A percentile compares a stretch with the other conserved stretches of the same genome.
phyloP scores from a whole-genome alignment of 129 eudicot genomes.

The Rutidosis leptorrhynchoides region DNA sequence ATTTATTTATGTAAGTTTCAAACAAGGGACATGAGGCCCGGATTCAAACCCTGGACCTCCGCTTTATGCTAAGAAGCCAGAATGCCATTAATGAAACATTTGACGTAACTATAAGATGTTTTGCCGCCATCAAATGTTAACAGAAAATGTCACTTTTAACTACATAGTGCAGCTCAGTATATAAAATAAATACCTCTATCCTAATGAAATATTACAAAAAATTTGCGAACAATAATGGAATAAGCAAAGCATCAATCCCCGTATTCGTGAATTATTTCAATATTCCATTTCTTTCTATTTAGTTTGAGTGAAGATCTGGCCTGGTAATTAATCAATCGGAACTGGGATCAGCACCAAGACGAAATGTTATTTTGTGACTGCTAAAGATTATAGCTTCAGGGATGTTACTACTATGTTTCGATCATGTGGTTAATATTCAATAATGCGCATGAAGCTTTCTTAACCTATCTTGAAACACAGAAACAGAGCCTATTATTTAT shows the following conservation, averaged over 20 bases:
- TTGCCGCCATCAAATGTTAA: slow-evolving; percentile 5
- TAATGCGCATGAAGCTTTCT: neutral
- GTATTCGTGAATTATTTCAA: neutral
- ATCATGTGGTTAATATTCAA: neutral
- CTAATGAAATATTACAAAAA: neutral
- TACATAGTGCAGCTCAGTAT: slow-evolving; percentile 5
- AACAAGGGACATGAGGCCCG: neutral
- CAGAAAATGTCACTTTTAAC: slow-evolving; percentile 6
- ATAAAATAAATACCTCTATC: slow-evolving; percentile 2
- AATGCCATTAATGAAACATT: neutral
- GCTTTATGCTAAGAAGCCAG: neutral
- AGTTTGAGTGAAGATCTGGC: neutral
- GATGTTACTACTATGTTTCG: neutral
- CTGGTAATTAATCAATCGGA: neutral
- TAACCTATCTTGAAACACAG: neutral
- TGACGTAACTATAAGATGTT: slow-evolving; percentile 3
- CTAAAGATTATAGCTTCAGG: neutral
- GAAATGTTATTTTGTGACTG: neutral
- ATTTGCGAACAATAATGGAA: neutral
- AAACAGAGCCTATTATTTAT: neutral
- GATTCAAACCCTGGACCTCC: neutral
- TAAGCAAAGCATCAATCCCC: slow-evolving; percentile 2
- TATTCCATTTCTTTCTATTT: neutral
- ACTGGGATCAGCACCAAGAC: neutral
- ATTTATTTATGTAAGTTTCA: neutral